Conservation (phyloP, 192 early-diverging fungal species). For the Coemansia sp. region DNA sequence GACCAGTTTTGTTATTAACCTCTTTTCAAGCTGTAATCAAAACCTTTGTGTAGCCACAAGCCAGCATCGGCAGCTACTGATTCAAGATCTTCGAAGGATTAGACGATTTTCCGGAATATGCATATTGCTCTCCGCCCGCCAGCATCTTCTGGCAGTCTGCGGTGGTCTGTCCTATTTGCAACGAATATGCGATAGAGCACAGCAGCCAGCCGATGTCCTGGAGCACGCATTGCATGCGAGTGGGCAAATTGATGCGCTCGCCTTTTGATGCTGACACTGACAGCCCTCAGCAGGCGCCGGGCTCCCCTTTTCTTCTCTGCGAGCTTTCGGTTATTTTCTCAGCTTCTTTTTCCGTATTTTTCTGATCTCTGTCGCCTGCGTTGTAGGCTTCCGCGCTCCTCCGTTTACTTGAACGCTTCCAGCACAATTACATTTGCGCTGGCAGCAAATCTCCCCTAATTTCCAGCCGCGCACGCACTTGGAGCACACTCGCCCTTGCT, state of each 20-base stretch:
- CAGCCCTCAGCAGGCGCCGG: no score
- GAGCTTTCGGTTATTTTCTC: constrained; percentile 6
- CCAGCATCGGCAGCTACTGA: not conserved
- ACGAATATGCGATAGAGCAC: not conserved
- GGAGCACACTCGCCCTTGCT: not conserved
- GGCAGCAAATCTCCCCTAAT: constrained; percentile 4
- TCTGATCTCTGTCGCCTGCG: constrained; percentile 13
- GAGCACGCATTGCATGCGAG: not conserved
- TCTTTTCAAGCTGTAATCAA: no score
- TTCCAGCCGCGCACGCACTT: not conserved
- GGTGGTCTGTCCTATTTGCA: not conserved
- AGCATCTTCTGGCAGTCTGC: not conserved
- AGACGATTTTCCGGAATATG: not conserved
- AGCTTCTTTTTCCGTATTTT: constrained; percentile 9
- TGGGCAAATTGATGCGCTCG: not conserved
- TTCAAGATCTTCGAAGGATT: not conserved
- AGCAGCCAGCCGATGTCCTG: not conserved
- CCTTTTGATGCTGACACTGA: not conserved
- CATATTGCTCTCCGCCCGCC: no score
- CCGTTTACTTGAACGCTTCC: not conserved
- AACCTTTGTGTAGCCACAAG: no score
- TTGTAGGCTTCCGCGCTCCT: not conserved
- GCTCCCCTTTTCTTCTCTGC: constrained; percentile 5
- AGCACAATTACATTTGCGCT: constrained; percentile 5
- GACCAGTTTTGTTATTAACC: no score